Base-by-base conservation (phyloP, 139 green algal species). In the Chlamydomonas sp. region DNA sequence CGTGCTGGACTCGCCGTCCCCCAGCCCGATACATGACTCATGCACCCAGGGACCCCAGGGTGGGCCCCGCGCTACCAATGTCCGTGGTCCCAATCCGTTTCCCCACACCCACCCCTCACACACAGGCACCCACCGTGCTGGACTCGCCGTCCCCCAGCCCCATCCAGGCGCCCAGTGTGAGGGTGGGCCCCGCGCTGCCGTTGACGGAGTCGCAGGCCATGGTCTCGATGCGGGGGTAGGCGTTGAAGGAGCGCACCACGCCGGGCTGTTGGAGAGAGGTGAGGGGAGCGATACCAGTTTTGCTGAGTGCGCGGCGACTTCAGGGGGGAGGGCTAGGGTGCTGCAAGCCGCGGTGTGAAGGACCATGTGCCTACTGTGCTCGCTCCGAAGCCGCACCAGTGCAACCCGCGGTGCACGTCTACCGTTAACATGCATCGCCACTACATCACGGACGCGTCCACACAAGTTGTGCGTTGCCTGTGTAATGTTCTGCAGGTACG, bases 181-280 rank as follows among this genome's bases (percentile, higher is more conserved):
- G 62, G 12, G 89, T 92, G 71, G 89, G 89, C 5, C 89, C 89
- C 58, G 72, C 71, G 58, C 77, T 82, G 58, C 68, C 63, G 60
- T 81, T 72, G 63, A 63, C 60, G 10, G 66, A 78, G 85, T 92
- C 85, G 72, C 89, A 92, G 1, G 73, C 69, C 10, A 78, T 80
- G 60, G n/a, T 63, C 9, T 83, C 75, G 72, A 92, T 87, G 18
- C 89, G 89, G 5, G 89, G 89, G 66, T 92, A 92, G 58, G 89
- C n/a, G n/a, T 86, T 83, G 75, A 85, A 92, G 62, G 66, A 63
- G 77, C 18, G 78, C 71, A 85, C 89, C 84, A 73, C 20, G 6
- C 16, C 7, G 71, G 71, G 72, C 58, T 72, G 62, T 2, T 16
- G 72, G 17, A 4, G n/a, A 57, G 60, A 9, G 79, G 80, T 1